Base-by-base conservation (phyloP, 2,329 filamentous ascomycete species). In the Penicillium sp. region DNA sequence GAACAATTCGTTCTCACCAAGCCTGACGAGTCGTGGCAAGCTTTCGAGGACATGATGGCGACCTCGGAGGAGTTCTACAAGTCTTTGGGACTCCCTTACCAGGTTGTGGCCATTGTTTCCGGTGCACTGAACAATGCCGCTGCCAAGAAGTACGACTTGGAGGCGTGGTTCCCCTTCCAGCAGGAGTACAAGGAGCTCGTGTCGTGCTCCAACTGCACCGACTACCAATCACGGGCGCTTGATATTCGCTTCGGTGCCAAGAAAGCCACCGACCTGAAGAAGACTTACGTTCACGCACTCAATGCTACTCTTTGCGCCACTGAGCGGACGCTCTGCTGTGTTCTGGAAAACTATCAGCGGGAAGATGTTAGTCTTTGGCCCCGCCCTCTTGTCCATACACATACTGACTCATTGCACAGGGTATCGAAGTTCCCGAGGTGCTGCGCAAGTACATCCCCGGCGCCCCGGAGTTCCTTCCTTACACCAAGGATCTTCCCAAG, bases 131-230 rank as follows among this genome's bases (percentile, higher is more conserved):
- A 95, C 77, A 95, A 92, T 64, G 88, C 88, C 1, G 87, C 87
- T 4, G 80, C 90, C 26, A 96, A 96, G 82, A 99, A 99, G 76
- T 92, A 87, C 71, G 94, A 99, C 68, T 81, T 99, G 21, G 94
- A 99, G 73, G 93, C 94, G 2, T 95, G 91, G 90, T 96, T 95
- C 74, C 91, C 90, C 15, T 95, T 89, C 80, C 92, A 97, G 74
- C 88, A 88, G 65, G 94, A 97, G 75, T 99, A 97, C 82, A 97
- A 97, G 78, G 94, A 97, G 77, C 84, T 99, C 26, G 94, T 97
- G 46, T 95, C 90, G 18, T 96, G 92, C 82, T 95, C 90, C 56
- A 99, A 99, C 78, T 99, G 94, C 79, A 95, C 90, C 42, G 93
- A 97, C 72, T 97, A 97, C 79, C 94, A 99, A 79, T 91, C 90